These are phyloP conservation scores for Termitomyces sp. DNA, from an alignment of 768 basidiomycete species.

Conservation along the genomic window DNA sequence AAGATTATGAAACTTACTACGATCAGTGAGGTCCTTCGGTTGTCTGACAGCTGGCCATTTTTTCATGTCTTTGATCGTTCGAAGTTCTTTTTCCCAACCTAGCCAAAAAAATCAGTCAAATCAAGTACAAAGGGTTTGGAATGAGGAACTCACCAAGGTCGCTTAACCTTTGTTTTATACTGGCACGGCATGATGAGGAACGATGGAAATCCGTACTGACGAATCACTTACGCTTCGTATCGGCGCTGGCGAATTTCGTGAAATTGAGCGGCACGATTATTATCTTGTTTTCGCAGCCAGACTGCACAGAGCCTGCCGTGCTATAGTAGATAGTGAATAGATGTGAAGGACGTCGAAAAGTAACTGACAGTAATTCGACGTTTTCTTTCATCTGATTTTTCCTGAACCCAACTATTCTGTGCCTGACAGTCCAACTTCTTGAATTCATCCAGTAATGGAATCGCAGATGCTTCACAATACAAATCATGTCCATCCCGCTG, in stretches of 20 bases:
- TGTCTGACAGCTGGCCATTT: not conserved
- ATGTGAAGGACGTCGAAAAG: not conserved
- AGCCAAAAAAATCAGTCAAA: not conserved
- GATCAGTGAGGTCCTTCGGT: constrained; percentile 4
- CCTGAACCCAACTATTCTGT: not conserved
- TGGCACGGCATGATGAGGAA: not conserved
- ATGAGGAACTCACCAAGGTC: not conserved
- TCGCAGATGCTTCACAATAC: not conserved
- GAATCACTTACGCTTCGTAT: not conserved
- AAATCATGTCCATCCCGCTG: not conserved
- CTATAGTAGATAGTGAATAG: not conserved
- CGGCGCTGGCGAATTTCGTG: not conserved
- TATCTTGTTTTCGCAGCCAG: not conserved
- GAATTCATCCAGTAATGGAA: not conserved
- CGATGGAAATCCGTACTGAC: not conserved
- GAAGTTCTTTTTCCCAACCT: not conserved
- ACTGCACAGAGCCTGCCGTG: not conserved
- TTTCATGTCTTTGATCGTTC: not conserved
- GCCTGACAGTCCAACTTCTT: not conserved
- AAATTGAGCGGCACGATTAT: not conserved
- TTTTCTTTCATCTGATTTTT: not conserved
- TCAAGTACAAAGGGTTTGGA: not conserved
- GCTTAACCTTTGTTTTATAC: not conserved
- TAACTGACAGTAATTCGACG: not conserved
- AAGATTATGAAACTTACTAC: not conserved